Conservation (phyloP, 441 rosid species). For the Sinapis alba region DNA sequence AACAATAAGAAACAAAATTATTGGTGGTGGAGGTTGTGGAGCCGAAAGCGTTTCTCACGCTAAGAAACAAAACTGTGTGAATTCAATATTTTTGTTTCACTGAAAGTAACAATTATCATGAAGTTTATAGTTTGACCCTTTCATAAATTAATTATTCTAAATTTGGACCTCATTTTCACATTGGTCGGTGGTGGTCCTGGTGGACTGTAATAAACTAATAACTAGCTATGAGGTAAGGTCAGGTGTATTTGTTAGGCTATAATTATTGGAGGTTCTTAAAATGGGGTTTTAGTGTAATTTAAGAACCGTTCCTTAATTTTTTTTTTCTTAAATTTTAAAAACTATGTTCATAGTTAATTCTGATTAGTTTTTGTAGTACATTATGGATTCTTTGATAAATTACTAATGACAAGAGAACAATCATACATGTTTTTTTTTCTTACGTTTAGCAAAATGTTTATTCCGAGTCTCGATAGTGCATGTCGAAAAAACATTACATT, state of each 20-base stretch:
- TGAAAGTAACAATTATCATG: too few relatives aligned
- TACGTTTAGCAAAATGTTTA: neutral
- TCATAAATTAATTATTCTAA: neutral
- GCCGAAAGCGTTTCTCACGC: constrained; percentile 2
- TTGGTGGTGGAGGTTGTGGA: neutral
- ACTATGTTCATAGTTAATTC: neutral
- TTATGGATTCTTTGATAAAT: neutral
- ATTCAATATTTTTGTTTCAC: too few relatives aligned
- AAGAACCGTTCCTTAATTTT: too few relatives aligned
- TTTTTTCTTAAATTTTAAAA: too few relatives aligned
- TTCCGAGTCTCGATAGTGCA: neutral
- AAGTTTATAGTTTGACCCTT: too few relatives aligned
- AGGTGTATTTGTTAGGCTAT: too few relatives aligned
- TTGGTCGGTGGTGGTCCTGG: neutral
- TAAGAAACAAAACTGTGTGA: neutral
- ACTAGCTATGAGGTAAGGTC: neutral
- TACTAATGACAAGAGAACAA: neutral
- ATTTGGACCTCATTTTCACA: neutral
- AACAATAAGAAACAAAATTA: neutral
- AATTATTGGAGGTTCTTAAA: too few relatives aligned
- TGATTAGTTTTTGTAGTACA: neutral
- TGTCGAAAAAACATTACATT: neutral
- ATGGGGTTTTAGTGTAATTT: too few relatives aligned
- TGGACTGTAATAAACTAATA: neutral
- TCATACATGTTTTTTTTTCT: neutral